These are phyloP conservation scores for Anaeromyces robustus DNA, from an alignment of 192 early-diverging fungal species.

Conservation along the genomic window DNA sequence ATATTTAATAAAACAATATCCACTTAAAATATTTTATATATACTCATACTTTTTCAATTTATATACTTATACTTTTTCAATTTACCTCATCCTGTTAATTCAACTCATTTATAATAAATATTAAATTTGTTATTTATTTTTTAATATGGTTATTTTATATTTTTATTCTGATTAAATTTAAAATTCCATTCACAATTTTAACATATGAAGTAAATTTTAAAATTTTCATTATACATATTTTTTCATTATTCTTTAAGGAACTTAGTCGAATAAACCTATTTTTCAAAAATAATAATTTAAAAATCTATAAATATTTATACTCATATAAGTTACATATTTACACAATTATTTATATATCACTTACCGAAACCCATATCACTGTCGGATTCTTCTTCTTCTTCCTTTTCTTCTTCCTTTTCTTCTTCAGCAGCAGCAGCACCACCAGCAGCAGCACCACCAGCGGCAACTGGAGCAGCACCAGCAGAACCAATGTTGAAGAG, in stretches of 20 bases:
- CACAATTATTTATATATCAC: background rate
- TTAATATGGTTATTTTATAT: background rate
- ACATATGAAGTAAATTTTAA: background rate
- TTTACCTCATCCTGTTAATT: too few relatives aligned
- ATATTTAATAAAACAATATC: too few relatives aligned
- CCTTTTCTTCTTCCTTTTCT: conserved; percentile 23
- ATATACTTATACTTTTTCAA: too few relatives aligned
- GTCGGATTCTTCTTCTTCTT: conserved; percentile 33
- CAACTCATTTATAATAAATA: too few relatives aligned
- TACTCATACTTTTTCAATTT: too few relatives aligned
- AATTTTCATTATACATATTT: background rate
- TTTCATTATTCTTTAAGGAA: background rate
- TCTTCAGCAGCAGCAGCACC: conserved; percentile 22
- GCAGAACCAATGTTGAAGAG: conserved; percentile 71
- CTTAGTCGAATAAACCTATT: conserved; percentile 24
- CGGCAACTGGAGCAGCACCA: conserved; percentile 23
- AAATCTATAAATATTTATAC: too few relatives aligned
- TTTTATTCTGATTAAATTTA: background rate
- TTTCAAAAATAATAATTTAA: background rate
- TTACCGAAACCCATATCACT: conserved; percentile 12
- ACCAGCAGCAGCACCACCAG: conserved; percentile 26
- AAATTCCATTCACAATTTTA: background rate
- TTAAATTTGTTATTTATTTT: too few relatives aligned
- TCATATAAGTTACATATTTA: background rate
- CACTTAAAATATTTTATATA: too few relatives aligned